phyloP scores from a whole-genome alignment of 2,329 filamentous ascomycete genomes.

The Ophiocordyceps camponoti-floridani region DNA sequence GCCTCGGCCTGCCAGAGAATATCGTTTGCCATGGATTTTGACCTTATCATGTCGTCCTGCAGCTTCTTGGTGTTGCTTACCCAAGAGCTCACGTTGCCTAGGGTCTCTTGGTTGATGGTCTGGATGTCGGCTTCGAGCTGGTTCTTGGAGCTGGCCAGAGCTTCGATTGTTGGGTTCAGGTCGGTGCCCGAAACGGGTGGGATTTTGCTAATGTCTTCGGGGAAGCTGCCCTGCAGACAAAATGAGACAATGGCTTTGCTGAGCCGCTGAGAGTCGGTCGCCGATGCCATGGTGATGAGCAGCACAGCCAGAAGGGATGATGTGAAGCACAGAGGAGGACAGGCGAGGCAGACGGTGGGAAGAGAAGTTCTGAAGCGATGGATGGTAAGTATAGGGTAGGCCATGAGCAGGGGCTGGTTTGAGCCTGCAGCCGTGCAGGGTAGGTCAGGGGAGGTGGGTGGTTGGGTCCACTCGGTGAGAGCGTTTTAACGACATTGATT shows the following conservation, averaged over 20 bases:
- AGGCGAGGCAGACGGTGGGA: not conserved
- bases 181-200: slow-evolving; percentile 18
- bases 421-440: not conserved
- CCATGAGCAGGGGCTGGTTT: too few relatives aligned
- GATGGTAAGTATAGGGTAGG: too few relatives aligned
- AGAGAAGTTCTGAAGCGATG: too few relatives aligned
- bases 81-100: slow-evolving; percentile 71
- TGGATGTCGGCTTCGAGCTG: slow-evolving; percentile 46
- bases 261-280: slow-evolving; percentile 13
- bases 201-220: slow-evolving; percentile 18
- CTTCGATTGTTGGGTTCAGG: slow-evolving; percentile 20
- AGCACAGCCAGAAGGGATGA: not conserved
- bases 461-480: too few relatives aligned
- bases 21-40: slow-evolving; percentile 60
- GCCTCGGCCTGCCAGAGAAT: slow-evolving; percentile 64
- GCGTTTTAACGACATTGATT: too few relatives aligned
- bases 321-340: too few relatives aligned
- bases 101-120: slow-evolving; percentile 56
- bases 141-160: slow-evolving; percentile 16
- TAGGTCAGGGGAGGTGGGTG: not conserved
- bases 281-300: slow-evolving; percentile 11
- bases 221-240: slow-evolving; percentile 20
- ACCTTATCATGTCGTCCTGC: slow-evolving; percentile 69
- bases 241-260: slow-evolving; percentile 23
- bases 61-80: slow-evolving; percentile 68